phyloP scores from a whole-genome alignment of 2,329 filamentous ascomycete species.

The Xylariaceae sp. region DNA sequence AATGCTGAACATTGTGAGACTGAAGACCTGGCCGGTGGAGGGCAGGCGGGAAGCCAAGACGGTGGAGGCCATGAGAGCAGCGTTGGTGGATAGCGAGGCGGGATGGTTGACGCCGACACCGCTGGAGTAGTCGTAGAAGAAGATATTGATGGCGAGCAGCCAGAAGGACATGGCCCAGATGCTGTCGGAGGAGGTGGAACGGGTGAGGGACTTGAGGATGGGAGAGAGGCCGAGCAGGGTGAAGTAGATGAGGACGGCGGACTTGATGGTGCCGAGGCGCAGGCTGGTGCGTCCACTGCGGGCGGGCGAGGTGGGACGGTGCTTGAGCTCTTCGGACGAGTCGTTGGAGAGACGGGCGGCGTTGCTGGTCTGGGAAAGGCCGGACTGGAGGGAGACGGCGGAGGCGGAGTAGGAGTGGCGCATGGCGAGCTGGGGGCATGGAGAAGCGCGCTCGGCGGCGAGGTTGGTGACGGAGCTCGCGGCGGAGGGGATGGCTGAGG shows the following conservation, averaged over 20 bases:
- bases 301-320: slow-evolving; percentile 32
- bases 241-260: slow-evolving; percentile 87
- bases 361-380: slow-evolving; percentile 33
- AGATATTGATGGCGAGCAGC: slow-evolving; percentile 91
- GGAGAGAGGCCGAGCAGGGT: slow-evolving; percentile 88
- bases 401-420: slow-evolving; percentile 51
- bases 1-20: slow-evolving; percentile 90
- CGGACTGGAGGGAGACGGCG: slow-evolving; percentile 51
- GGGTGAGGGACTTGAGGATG: slow-evolving; percentile 93
- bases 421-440: slow-evolving; percentile 24
- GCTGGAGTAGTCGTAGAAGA: slow-evolving; percentile 95
- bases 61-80: slow-evolving; percentile 92
- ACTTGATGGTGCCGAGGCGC: slow-evolving; percentile 79
- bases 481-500: slow-evolving; percentile 30
- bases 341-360: slow-evolving; percentile 27
- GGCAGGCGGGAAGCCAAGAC: slow-evolving; percentile 87
- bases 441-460: slow-evolving; percentile 26
- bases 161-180: slow-evolving; percentile 97
- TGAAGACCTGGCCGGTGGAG: slow-evolving; percentile 91
- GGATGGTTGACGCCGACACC: slow-evolving; percentile 62
- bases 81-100: slow-evolving; percentile 82
- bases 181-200: slow-evolving; percentile 85
- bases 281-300: slow-evolving; percentile 43
- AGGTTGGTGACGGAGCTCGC: slow-evolving; percentile 47
- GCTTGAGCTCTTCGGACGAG: slow-evolving; percentile 31